A percentile compares a stretch with the other conserved stretches of the same genome.
These are phyloP conservation scores for Penicillium flavigenum DNA, from an alignment of 495 filamentous ascomycete genomes.

Conservation along the genomic window DNA sequence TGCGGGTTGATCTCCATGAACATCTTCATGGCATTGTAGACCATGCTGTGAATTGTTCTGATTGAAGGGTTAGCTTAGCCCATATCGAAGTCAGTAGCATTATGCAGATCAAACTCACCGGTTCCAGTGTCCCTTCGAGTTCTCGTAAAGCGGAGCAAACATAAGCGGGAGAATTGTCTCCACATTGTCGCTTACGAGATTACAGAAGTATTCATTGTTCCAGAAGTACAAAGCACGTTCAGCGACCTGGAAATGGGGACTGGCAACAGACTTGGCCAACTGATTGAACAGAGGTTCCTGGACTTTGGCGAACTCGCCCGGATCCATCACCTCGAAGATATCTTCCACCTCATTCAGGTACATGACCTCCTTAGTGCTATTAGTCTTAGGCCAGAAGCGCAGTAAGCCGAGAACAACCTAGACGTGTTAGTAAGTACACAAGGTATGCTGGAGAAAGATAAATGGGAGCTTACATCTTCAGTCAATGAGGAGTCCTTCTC, in stretches of 20 bases:
- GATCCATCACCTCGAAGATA: slow-evolving; percentile 99
- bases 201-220: slow-evolving; percentile 99
- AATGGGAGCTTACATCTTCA: slow-evolving; percentile 70
- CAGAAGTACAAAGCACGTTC: slow-evolving; percentile 98
- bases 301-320: slow-evolving; percentile 96
- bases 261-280: slow-evolving; percentile 95
- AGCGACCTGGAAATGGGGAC: slow-evolving; percentile 98
- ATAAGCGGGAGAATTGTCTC: slow-evolving; percentile 98
- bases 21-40: slow-evolving; percentile 99
- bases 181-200: slow-evolving; percentile 97
- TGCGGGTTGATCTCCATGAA: slow-evolving; percentile 99
- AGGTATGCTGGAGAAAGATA: neutral
- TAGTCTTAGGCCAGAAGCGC: slow-evolving; percentile 98
- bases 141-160: slow-evolving; percentile 98
- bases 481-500: slow-evolving; percentile 97
- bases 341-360: slow-evolving; percentile 99
- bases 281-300: slow-evolving; percentile 97
- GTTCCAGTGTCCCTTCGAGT: slow-evolving; percentile 99
- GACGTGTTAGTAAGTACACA: slow-evolving; percentile 9
- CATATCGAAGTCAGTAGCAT: neutral
- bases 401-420: slow-evolving; percentile 92
- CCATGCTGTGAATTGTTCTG: slow-evolving; percentile 99
- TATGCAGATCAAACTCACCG: slow-evolving; percentile 56
- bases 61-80: slow-evolving; percentile 23
- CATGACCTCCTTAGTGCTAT: slow-evolving; percentile 99